phyloP scores from a whole-genome alignment of 2,329 filamentous ascomycete genomes.

The Cercospora sojina region DNA sequence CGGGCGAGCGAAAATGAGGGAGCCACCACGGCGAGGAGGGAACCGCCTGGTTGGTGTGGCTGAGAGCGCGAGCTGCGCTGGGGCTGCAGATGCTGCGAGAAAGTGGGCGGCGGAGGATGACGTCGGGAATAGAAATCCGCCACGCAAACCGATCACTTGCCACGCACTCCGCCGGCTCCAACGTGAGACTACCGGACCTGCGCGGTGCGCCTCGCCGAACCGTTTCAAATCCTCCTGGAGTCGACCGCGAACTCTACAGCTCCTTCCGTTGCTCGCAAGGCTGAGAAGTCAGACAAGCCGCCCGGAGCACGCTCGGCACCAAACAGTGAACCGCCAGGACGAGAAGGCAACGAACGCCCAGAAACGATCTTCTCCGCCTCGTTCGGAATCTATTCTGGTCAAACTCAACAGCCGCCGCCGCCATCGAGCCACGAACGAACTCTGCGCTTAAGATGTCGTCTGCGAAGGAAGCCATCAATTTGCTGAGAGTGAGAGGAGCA shows the following conservation, averaged over 20 bases:
- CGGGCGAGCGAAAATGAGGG: neutral
- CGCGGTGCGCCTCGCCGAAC: neutral
- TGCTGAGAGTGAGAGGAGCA: constrained; percentile 51
- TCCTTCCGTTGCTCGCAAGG: neutral
- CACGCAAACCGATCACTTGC: neutral
- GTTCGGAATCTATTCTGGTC: constrained; percentile 17
- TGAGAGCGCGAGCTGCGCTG: neutral
- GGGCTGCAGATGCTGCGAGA: neutral
- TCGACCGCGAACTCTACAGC: neutral
- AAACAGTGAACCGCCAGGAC: neutral
- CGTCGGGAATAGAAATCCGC: neutral
- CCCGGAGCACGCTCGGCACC: neutral
- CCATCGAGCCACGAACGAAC: neutral
- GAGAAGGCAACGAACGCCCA: constrained; percentile 10
- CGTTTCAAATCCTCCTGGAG: neutral
- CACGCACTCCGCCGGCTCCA: neutral
- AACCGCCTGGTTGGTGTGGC: neutral
- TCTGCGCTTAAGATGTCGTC: constrained; percentile 2
- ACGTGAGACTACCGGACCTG: neutral
- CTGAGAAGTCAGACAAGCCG: neutral
- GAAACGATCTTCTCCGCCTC: constrained; percentile 14
- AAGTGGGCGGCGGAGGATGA: constrained; percentile 1
- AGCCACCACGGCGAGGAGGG: neutral
- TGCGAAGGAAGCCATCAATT: constrained; percentile 53
- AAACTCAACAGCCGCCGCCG: neutral